A percentile compares a stretch with the other conserved stretches of the same genome.
phyloP scores from a whole-genome alignment of 2,329 filamentous ascomycete genomes.

The Hawksworthiomyces lignivorus region DNA sequence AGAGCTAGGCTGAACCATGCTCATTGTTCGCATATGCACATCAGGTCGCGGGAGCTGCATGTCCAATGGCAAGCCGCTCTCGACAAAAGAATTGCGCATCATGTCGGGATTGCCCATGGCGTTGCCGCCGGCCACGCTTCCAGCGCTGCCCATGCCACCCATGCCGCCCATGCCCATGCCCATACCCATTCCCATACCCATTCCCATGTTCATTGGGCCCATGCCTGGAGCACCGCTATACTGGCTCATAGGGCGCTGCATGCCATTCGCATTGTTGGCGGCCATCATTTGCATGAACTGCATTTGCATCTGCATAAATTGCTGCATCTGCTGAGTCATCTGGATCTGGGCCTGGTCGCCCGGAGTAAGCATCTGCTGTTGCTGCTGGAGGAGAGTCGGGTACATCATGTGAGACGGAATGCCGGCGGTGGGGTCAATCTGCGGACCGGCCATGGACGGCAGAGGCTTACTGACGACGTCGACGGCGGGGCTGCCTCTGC shows the following conservation, averaged over 20 bases:
- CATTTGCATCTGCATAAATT: conserved; percentile 92
- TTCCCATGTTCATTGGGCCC: conserved; percentile 22
- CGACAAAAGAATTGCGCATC: conserved; percentile 38
- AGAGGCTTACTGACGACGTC: conserved; percentile 37
- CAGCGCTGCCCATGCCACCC: conserved; percentile 22
- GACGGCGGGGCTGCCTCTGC: conserved; percentile 68
- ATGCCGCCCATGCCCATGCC: conserved; percentile 26
- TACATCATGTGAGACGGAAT: conserved; percentile 46
- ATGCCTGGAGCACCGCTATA: conserved; percentile 20
- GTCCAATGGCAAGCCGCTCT: conserved; percentile 37
- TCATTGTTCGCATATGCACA: conserved; percentile 61
- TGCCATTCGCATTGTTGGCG: conserved; percentile 22
- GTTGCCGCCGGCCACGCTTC: conserved; percentile 8
- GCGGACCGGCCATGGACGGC: conserved; percentile 20
- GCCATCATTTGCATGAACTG: conserved; percentile 85
- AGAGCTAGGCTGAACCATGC: conserved; percentile 68
- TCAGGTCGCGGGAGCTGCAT: conserved; percentile 30
- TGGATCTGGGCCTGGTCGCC: conserved; percentile 70
- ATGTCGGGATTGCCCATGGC: conserved; percentile 19
- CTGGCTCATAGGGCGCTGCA: conserved; percentile 16
- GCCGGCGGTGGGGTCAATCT: conserved; percentile 41
- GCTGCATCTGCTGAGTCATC: conserved; percentile 75
- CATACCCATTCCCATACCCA: conserved; percentile 1
- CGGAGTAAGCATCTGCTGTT: conserved; percentile 38
- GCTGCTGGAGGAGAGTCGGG: conserved; percentile 27